phyloP scores from a whole-genome alignment of 2,329 filamentous ascomycete genomes.

The Capronia epimyces region DNA sequence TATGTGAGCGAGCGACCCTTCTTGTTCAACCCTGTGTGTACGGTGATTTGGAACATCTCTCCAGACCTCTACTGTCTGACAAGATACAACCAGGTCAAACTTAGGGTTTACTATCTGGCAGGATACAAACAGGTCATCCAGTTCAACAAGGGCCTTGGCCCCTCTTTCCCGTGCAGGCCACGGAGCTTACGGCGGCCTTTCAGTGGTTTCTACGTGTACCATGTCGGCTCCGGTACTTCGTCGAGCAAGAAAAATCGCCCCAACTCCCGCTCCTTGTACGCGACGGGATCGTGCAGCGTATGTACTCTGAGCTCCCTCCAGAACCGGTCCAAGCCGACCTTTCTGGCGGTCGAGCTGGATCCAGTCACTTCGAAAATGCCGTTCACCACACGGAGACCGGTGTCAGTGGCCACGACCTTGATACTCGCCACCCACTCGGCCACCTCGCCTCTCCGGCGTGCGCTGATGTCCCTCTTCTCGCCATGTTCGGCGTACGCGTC shows the following conservation, averaged over 20 bases:
- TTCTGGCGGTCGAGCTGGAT: conserved; percentile 52
- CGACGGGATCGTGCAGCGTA: conserved; percentile 61
- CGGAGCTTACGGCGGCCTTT: too few species aligned
- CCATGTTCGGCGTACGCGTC: conserved; percentile 44
- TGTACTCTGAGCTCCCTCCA: conserved; percentile 64
- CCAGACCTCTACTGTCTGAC: too few species aligned
- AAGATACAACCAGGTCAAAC: too few species aligned
- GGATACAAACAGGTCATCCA: too few species aligned
- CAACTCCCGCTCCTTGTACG: conserved; percentile 61
- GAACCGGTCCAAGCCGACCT: conserved; percentile 58
- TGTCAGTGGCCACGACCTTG: conserved; percentile 60
- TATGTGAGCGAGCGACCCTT: too few species aligned
- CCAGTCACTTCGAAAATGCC: conserved; percentile 63
- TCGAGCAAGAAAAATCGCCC: conserved; percentile 53
- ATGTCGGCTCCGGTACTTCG: conserved; percentile 55
- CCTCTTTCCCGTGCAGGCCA: too few species aligned
- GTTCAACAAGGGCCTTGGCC: too few species aligned
- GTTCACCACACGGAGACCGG: conserved; percentile 52
- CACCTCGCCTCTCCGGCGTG: conserved; percentile 52
- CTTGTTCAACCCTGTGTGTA: too few species aligned
- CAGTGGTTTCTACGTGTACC: conserved; percentile 49
- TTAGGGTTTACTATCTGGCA: too few species aligned
- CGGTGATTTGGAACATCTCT: too few species aligned
- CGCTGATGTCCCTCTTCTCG: conserved; percentile 44
- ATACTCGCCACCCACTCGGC: conserved; percentile 59